Evolutionary conservation across 1,284 basidiomycete species (phyloP).

Genomic region (Meira miltonrushii): DNA sequence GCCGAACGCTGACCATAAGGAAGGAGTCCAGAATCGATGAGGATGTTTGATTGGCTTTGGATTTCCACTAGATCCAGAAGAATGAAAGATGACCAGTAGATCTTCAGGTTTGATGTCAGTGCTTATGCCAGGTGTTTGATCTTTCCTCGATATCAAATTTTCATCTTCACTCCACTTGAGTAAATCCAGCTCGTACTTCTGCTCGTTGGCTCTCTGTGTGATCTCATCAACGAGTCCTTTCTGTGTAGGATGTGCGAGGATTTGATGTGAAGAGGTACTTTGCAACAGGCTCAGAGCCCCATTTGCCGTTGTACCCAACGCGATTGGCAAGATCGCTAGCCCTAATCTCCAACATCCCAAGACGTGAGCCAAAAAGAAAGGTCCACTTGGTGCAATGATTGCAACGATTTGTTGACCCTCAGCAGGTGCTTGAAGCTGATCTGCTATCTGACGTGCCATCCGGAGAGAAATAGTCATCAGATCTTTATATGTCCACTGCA

Average conservation of each 20-base stretch:
- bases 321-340: conserved; percentile 53
- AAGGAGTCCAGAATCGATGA: conserved; percentile 40
- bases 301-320: conserved; percentile 59
- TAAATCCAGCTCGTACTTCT: background rate
- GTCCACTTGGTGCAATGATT: conserved; percentile 52
- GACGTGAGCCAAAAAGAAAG: conserved; percentile 53
- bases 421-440: conserved; percentile 5
- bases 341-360: conserved; percentile 53
- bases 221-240: conserved; percentile 48
- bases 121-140: background rate
- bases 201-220: conserved; percentile 1
- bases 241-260: conserved; percentile 57
- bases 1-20: conserved; percentile 25
- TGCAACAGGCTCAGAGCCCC: conserved; percentile 61
- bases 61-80: conserved; percentile 61
- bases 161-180: background rate
- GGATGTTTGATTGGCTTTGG: conserved; percentile 54
- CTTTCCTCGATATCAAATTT: background rate
- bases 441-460: conserved; percentile 15
- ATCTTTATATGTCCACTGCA: conserved; percentile 14
- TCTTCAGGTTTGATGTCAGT: conserved; percentile 31
- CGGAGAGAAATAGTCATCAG: conserved; percentile 1
- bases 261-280: conserved; percentile 56
- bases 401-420: conserved; percentile 37
- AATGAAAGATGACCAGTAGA: conserved; percentile 61